Conservation (phyloP, 345 rosid genomes). For the Linum usitatissimum region DNA sequence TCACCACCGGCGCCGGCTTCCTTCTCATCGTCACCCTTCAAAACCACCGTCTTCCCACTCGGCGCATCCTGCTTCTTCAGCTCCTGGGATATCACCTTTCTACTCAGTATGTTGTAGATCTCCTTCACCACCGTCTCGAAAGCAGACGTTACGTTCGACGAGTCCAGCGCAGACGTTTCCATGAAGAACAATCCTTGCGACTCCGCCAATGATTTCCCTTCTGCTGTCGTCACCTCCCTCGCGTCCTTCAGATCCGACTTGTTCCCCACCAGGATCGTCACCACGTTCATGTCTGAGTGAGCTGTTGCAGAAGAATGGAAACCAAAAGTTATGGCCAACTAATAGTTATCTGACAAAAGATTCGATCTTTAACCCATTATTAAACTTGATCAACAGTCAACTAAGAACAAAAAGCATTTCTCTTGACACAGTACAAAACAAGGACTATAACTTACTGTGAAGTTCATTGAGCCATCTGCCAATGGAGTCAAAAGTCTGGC, state of each 20-base stretch:
- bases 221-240: constrained; percentile 12
- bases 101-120: constrained; percentile 13
- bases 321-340: background rate
- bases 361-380: too few relatives aligned
- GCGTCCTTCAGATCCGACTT: constrained; percentile 13
- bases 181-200: constrained; percentile 14
- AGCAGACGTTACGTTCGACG: constrained; percentile 7
- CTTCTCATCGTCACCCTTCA: background rate
- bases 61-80: constrained; percentile 16
- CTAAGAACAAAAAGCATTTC: too few relatives aligned
- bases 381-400: too few relatives aligned
- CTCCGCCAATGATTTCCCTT: constrained; percentile 15
- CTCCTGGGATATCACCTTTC: constrained; percentile 15
- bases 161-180: constrained; percentile 17
- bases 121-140: constrained; percentile 13
- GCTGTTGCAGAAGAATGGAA: constrained; percentile 2
- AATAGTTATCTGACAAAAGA: too few relatives aligned
- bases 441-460: constrained; percentile 9
- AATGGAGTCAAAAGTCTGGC: constrained; percentile 14
- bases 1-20: constrained; percentile 1
- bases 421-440: background rate
- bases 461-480: constrained; percentile 19
- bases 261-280: constrained; percentile 14
- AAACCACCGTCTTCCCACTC: constrained; percentile 11
- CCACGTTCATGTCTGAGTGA: constrained; percentile 16